These are phyloP conservation scores for Cytospora chrysosperma DNA, from an alignment of 2,329 filamentous ascomycete genomes.

Conservation along the genomic window DNA sequence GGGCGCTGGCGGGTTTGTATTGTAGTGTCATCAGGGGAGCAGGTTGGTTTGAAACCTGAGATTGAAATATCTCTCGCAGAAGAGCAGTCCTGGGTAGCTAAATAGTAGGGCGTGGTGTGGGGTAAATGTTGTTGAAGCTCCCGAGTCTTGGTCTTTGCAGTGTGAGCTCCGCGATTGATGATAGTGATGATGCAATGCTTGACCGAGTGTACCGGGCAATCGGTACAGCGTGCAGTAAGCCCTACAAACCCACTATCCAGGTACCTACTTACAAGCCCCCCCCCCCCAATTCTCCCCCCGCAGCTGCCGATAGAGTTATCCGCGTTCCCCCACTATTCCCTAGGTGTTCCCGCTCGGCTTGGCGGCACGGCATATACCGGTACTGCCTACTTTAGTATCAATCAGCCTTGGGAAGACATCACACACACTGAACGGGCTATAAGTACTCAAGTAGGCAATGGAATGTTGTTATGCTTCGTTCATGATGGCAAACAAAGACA, in stretches of 20 bases:
- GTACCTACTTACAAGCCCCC: not conserved
- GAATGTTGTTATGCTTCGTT: too few relatives aligned
- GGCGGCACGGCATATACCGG: not conserved
- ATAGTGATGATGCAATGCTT: slow-evolving; percentile 18
- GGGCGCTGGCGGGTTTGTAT: not conserved
- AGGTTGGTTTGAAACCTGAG: not conserved
- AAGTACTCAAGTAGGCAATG: too few relatives aligned
- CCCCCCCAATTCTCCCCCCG: not conserved
- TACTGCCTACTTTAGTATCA: too few relatives aligned
- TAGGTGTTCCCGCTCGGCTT: not conserved
- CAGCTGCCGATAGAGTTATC: not conserved
- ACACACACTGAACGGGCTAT: not conserved
- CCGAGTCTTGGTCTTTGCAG: too few relatives aligned
- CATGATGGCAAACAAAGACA: too few relatives aligned
- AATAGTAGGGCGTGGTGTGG: too few relatives aligned
- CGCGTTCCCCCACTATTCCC: not conserved
- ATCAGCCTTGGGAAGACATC: too few relatives aligned
- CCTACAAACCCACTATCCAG: too few relatives aligned
- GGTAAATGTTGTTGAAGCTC: too few relatives aligned
- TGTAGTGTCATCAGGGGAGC: not conserved
- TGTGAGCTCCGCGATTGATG: slow-evolving; percentile 1
- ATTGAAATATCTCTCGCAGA: not conserved
- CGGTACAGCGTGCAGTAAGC: not conserved
- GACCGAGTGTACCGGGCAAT: not conserved
- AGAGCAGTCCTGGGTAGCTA: not conserved